Evolutionary conservation across 2,329 filamentous ascomycete species (phyloP), one percentile per base, ranked within the genome.

Genomic region (Colletotrichum aenigma): DNA sequence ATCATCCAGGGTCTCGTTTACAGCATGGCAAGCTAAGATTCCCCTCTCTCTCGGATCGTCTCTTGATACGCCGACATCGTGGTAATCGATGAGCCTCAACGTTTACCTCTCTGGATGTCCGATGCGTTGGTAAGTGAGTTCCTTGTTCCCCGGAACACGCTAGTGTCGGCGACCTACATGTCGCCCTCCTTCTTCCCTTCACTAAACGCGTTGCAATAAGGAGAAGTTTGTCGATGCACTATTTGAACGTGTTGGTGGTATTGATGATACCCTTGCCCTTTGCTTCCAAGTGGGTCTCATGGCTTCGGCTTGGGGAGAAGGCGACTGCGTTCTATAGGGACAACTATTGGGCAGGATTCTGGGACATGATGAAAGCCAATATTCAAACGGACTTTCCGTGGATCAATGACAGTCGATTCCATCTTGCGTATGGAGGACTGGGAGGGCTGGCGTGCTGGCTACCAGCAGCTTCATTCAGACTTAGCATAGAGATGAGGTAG

Each of bases 181-280:
- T 18, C 38, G 38, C 38, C 38, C 16, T 3, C 32, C 32, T 13
- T 13, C 32, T 13, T 32, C 12, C 12, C 12, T 34, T 34, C 1
- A 3, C 9, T 10, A 8, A 43, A 10, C 3, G 16, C 38, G 4
- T 43, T 43, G 38, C 38, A 43, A n/a, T 43, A 9, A n/a, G 8
- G 4, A n/a, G 16, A 43, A 43, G 4, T n/a, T 43, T 43, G 4
- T 43, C 1, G 38, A 18, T 18, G 8, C 8, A n/a, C 4, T 43
- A 0, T 43, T 10, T n/a, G 16, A 43, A 43, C 0, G 2, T 43
- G 3, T 3, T 43, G 16, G 2, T 6, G 16, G 38, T 43, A 1
- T 43, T n/a, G 16, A n/a, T n/a, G 38, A 10, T 10, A n/a, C 8
- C 2, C 4, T n/a, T 43, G 38, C 38, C 1, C 8, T 10, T 43